A percentile compares a stretch with the other conserved stretches of the same genome.
These are phyloP conservation scores for Suillus luteus DNA, from an alignment of 768 basidiomycete genomes.

Conservation along the genomic window DNA sequence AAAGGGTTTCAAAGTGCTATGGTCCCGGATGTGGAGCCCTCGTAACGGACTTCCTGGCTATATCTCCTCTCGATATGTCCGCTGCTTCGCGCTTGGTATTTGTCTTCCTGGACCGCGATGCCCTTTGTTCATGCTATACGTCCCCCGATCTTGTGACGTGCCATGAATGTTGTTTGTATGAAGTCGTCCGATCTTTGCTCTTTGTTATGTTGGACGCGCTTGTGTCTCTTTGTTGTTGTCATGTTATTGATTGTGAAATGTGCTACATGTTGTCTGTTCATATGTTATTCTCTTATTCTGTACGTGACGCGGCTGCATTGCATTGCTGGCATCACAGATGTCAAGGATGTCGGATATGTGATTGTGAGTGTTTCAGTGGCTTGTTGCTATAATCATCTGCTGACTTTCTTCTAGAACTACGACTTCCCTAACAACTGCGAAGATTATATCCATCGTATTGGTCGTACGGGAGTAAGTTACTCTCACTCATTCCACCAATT, in stretches of 20 bases:
- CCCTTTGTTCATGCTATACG: constrained; percentile 18
- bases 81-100: constrained; percentile 25
- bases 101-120: constrained; percentile 28
- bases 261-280: constrained; percentile 31
- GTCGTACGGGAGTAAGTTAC: constrained; percentile 83
- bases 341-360: constrained; percentile 98
- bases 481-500: not conserved
- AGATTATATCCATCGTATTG: constrained; percentile 99
- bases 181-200: constrained; percentile 8
- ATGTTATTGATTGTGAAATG: constrained; percentile 36
- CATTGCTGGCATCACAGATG: constrained; percentile 62
- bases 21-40: constrained; percentile 7
- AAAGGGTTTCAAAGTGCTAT: constrained; percentile 8
- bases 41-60: constrained; percentile 23
- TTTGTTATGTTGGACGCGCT: constrained; percentile 35
- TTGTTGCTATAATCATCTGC: constrained; percentile 12
- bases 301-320: constrained; percentile 35
- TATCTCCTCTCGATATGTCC: constrained; percentile 23
- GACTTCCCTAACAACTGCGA: constrained; percentile 98
- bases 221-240: constrained; percentile 27
- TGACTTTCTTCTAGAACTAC: constrained; percentile 66
- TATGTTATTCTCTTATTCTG: constrained; percentile 15
- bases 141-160: constrained; percentile 8
- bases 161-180: constrained; percentile 10
- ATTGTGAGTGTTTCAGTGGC: constrained; percentile 60